Conservation (phyloP, 2,329 filamentous ascomycete species). For the Verticillium nubilum region DNA sequence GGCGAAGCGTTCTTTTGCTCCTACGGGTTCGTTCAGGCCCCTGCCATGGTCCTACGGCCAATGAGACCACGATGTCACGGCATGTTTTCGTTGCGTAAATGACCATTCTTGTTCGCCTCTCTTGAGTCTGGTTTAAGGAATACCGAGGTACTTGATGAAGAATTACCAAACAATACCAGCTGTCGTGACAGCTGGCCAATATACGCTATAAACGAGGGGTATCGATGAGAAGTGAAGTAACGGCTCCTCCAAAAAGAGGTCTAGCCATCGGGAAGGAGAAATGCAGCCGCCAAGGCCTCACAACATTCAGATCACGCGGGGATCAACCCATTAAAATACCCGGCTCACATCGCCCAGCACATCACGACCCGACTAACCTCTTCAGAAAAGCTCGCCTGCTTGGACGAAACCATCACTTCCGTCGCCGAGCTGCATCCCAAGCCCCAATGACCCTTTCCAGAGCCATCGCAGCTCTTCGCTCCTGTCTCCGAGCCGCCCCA, state of each 20-base stretch:
- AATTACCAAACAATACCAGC: neutral
- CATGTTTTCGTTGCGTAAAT: neutral
- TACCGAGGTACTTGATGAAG: neutral
- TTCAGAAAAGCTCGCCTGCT: neutral
- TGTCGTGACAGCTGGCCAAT: slow-evolving; percentile 1
- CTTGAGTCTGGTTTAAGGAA: neutral
- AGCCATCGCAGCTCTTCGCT: slow-evolving; percentile 50
- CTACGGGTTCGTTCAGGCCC: neutral
- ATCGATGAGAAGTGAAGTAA: slow-evolving; percentile 5
- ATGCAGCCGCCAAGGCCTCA: neutral
- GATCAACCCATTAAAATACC: neutral
- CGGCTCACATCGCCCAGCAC: neutral
- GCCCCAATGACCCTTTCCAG: slow-evolving; percentile 46
- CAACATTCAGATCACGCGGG: neutral
- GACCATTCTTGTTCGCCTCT: neutral
- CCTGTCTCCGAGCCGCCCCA: slow-evolving; percentile 50
- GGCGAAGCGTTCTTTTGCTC: neutral
- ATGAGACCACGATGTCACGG: too few species aligned
- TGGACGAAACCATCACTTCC: slow-evolving; percentile 28
- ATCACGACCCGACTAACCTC: neutral
- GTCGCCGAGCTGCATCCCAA: slow-evolving; percentile 41
- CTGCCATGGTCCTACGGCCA: too few species aligned
- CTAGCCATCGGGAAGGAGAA: neutral
- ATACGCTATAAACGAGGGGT: slow-evolving; percentile 5
- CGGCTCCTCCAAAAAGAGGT: neutral